Conservation (phyloP, 2,329 filamentous ascomycete genomes). For the Rhynchosporium agropyri region DNA sequence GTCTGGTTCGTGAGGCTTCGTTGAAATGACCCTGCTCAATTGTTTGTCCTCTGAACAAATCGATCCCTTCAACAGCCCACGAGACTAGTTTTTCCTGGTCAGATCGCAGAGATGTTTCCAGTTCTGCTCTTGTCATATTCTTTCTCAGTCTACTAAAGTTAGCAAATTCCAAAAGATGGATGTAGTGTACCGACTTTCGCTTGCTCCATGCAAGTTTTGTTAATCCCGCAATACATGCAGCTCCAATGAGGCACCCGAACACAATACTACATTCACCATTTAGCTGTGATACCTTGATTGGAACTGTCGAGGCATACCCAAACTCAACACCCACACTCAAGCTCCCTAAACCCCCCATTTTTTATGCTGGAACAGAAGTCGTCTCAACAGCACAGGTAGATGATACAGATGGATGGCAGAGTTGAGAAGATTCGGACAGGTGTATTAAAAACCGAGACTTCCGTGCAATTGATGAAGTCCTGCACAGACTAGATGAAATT, state of each 20-base stretch:
- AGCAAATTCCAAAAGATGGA: not conserved
- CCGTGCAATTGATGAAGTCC: not conserved
- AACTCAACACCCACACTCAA: conserved; percentile 24
- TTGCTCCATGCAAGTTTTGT: conserved; percentile 34
- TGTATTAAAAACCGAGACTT: not conserved
- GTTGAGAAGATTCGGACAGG: conserved; percentile 10
- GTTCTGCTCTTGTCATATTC: conserved; percentile 28
- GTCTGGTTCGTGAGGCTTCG: conserved; percentile 35
- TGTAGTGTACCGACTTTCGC: conserved; percentile 29
- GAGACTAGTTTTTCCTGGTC: conserved; percentile 31
- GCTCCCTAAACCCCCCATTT: conserved; percentile 31
- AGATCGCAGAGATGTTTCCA: conserved; percentile 27
- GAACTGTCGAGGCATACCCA: conserved; percentile 24
- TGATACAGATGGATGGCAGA: not conserved
- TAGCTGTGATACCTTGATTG: not conserved
- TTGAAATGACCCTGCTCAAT: conserved; percentile 37
- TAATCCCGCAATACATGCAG: conserved; percentile 32
- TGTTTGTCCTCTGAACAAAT: conserved; percentile 36
- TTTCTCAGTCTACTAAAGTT: conserved; percentile 27
- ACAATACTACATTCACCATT: conserved; percentile 28
- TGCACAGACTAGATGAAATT: conserved; percentile 19
- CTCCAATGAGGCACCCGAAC: conserved; percentile 28
- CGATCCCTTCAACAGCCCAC: conserved; percentile 31
- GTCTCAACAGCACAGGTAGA: too few relatives aligned
- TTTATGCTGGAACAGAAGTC: conserved; percentile 21